Evolutionary conservation across 2,329 filamentous ascomycete species (phyloP), one percentile per base, ranked within the genome.

Genomic region (Diaporthe sp.): DNA sequence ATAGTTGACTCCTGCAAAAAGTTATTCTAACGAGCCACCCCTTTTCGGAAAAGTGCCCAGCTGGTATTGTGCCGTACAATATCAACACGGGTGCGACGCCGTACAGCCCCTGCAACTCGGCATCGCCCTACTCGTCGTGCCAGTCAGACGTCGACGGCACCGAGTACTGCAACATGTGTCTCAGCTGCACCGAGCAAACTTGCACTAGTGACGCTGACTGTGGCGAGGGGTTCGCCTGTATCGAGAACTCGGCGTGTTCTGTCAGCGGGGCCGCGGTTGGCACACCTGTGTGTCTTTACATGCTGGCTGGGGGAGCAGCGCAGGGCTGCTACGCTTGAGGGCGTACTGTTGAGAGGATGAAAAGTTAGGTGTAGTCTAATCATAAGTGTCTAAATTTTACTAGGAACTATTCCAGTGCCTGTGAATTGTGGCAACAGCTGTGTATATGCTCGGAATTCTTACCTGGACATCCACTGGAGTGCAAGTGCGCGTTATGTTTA

Each of bases 151-250:
- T 72, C 37, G 75, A 76, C 57, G 75, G 63, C 9, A 75, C 73
- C 6, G 49, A 42, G 22, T 76, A 71, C 75, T 76, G 75, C 70
- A 76, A 76, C 70, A 49, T 76, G 37, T 76, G 75, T 31, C 34
- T 61, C 28, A 51, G 44, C 20, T 76, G 75, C 57, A 58, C 28
- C 9, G 51, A 39, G 9, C 61, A 74, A 31, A 73, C 73, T 15
- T 76, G 75, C 20, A 49, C 61, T 5, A 71, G 68, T 34, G 75
- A 76, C 10, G 70, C 63, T 2, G 75, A 76, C 53, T 76, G 75
- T 31, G 73, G 73, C 5, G 39, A 71, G 17, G 75, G 75, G 1
- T 73, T 65, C 31, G 75, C 75, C 0, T 76, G 75, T n/a, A 76
- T 76, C 25, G 37, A 60, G 73, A 63, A 75, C 55, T 76, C 75